Evolutionary conservation across 140 eudicot genomes (phyloP).

Genomic region (Oenanthe javanica): DNA sequence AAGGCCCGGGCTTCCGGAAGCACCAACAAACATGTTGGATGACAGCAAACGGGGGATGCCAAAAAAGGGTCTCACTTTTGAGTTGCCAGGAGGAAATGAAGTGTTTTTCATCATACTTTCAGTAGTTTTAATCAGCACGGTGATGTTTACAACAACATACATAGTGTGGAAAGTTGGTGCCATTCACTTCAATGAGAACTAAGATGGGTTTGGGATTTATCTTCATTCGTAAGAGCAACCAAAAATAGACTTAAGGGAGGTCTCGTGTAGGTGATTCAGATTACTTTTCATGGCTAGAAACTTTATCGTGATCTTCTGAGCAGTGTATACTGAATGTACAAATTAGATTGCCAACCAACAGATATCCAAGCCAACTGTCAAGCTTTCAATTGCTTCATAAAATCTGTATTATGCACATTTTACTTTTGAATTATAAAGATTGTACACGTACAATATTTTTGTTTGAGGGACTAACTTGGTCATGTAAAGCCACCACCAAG

Average conservation of each 20-base stretch:
- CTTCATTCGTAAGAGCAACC: neutral
- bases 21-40: slow-evolving; percentile 74
- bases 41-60: slow-evolving; percentile 94
- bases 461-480: neutral
- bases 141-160: slow-evolving; percentile 49
- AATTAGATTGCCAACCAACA: slow-evolving; percentile 9
- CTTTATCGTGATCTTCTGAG: neutral
- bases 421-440: neutral
- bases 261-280: slow-evolving; percentile 7
- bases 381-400: neutral
- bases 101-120: slow-evolving; percentile 65
- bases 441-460: neutral
- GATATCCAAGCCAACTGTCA: neutral
- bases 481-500: neutral
- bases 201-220: slow-evolving; percentile 5
- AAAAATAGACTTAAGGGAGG: neutral
- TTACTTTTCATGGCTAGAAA: neutral
- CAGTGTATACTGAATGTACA: slow-evolving; percentile 2
- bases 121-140: slow-evolving; percentile 52
- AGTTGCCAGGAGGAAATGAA: slow-evolving; percentile 75
- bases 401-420: slow-evolving; percentile 4
- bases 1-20: slow-evolving; percentile 84
- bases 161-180: slow-evolving; percentile 37
- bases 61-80: slow-evolving; percentile 57
- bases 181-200: slow-evolving; percentile 46